Conservation (phyloP, 805 yeast genomes). For the Starmerella potacharoeniae region DNA sequence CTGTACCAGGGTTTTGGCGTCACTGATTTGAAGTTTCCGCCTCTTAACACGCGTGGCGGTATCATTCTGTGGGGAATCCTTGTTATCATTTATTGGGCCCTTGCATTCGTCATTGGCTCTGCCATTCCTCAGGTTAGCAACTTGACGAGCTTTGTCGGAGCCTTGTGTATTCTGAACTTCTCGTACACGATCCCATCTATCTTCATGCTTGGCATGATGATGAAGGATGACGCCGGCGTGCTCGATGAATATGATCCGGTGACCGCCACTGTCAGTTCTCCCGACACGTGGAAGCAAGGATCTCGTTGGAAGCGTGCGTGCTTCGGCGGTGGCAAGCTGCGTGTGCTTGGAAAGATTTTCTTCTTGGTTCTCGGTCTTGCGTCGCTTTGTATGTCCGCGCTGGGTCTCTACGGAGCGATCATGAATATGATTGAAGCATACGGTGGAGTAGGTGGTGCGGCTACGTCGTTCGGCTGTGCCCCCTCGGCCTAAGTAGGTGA, state of each 20-base stretch:
- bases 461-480: constrained; percentile 1
- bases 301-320: constrained; percentile 32
- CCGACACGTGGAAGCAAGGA: constrained; percentile 27
- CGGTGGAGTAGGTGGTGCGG: background rate
- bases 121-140: constrained; percentile 37
- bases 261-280: constrained; percentile 9
- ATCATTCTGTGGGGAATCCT: constrained; percentile 30
- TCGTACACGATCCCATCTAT: constrained; percentile 37
- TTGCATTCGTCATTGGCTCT: constrained; percentile 35
- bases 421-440: constrained; percentile 16
- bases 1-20: constrained; percentile 34
- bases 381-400: constrained; percentile 26
- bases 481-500: background rate
- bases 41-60: constrained; percentile 30
- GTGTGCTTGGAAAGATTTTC: constrained; percentile 18
- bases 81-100: constrained; percentile 35
- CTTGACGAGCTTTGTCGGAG: constrained; percentile 33
- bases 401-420: constrained; percentile 26
- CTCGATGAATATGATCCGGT: constrained; percentile 15
- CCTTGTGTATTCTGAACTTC: constrained; percentile 37
- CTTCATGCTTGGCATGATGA: constrained; percentile 12
- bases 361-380: constrained; percentile 26
- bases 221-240: constrained; percentile 13
- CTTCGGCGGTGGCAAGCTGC: constrained; percentile 20
- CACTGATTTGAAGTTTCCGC: constrained; percentile 28